A percentile compares a stretch with the other conserved stretches of the same genome.
Conservation (phyloP, 2,329 filamentous ascomycete species). For the Neurospora crassa region DNA sequence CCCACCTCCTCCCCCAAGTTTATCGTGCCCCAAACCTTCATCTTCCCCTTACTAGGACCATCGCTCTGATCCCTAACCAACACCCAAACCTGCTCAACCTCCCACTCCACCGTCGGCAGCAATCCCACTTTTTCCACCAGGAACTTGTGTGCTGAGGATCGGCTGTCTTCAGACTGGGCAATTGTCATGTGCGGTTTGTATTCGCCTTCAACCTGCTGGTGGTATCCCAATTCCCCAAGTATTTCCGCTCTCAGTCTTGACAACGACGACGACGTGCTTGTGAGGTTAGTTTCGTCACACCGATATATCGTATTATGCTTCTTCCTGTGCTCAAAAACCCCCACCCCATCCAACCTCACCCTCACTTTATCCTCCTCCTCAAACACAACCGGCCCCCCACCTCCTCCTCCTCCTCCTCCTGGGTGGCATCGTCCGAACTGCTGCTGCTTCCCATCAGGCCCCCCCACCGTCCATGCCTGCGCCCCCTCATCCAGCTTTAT, state of each 20-base stretch:
- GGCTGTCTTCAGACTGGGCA: slow-evolving; percentile 43
- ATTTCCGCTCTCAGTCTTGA: slow-evolving; percentile 24
- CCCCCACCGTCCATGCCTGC: too few relatives aligned
- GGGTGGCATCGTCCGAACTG: too few relatives aligned
- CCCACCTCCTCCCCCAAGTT: slow-evolving; percentile 20
- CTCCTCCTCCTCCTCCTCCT: too few relatives aligned
- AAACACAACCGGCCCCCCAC: background rate
- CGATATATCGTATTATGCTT: slow-evolving; percentile 32
- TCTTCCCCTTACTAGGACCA: slow-evolving; percentile 28
- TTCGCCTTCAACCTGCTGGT: slow-evolving; percentile 7
- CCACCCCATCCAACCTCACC: slow-evolving; percentile 27
- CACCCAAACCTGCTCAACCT: slow-evolving; percentile 38
- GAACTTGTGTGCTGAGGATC: slow-evolving; percentile 36
- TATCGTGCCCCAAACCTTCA: slow-evolving; percentile 49
- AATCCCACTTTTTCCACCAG: slow-evolving; percentile 42
- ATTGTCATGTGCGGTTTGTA: slow-evolving; percentile 49
- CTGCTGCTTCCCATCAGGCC: too few relatives aligned
- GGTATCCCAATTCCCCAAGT: slow-evolving; percentile 26
- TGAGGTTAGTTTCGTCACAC: too few relatives aligned
- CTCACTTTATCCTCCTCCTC: slow-evolving; percentile 4
- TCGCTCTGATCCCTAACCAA: slow-evolving; percentile 37
- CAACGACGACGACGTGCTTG: too few relatives aligned
- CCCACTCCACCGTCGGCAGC: slow-evolving; percentile 39
- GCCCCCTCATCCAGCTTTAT: background rate
- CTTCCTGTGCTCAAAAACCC: slow-evolving; percentile 33